Conservation (phyloP, 257 asterid species). For the Plectranthus barbatus region DNA sequence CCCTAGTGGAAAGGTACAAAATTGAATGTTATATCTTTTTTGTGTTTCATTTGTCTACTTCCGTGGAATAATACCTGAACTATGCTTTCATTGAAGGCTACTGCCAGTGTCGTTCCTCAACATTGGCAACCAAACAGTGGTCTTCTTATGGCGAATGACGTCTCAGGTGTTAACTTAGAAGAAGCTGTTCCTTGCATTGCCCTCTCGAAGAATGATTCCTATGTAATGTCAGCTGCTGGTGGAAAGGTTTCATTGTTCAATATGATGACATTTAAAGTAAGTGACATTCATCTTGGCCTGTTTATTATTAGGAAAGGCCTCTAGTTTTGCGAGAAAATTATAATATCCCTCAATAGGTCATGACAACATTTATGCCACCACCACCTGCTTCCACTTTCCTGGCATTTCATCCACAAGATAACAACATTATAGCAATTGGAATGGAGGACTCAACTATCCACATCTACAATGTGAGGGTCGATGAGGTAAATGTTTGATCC, state of each 20-base stretch:
- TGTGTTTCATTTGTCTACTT: not conserved
- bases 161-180: conserved; percentile 65
- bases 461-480: conserved; percentile 87
- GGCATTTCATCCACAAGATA: conserved; percentile 95
- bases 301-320: not conserved
- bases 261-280: conserved; percentile 81
- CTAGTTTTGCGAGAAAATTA: conserved; percentile 1
- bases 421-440: conserved; percentile 91
- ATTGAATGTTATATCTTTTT: not conserved
- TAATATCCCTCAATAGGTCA: conserved; percentile 38
- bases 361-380: conserved; percentile 98
- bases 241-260: conserved; percentile 74
- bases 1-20: conserved; percentile 70
- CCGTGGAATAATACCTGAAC: conserved; percentile 11
- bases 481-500: conserved; percentile 51
- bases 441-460: conserved; percentile 98
- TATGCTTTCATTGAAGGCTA: conserved; percentile 40
- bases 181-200: conserved; percentile 86
- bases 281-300: not conserved
- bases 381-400: conserved; percentile 91
- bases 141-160: conserved; percentile 61
- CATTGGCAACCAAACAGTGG: conserved; percentile 81
- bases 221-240: conserved; percentile 82
- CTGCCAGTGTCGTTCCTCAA: conserved; percentile 57
- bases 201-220: conserved; percentile 75